A percentile compares a stretch with the other conserved stretches of the same genome.
Conservation (phyloP, 2,329 filamentous ascomycete species). For the Pestalotiopsis sp. region DNA sequence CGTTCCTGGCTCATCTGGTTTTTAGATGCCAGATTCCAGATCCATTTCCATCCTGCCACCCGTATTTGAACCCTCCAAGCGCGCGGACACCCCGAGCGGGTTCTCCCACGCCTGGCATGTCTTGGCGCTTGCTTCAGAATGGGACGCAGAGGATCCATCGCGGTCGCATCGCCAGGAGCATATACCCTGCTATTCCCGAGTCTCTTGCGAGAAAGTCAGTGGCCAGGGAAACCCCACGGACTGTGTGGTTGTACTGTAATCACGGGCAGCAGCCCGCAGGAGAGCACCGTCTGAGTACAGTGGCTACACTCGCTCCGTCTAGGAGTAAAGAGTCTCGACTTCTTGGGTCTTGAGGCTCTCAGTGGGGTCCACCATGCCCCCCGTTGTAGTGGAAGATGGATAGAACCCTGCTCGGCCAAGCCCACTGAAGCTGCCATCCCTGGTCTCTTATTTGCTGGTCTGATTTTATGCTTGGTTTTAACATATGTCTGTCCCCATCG, state of each 20-base stretch:
- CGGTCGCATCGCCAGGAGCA: conserved; percentile 2
- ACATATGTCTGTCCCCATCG: conserved; percentile 14
- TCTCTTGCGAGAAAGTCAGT: neutral
- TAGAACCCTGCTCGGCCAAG: neutral
- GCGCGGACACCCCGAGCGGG: neutral
- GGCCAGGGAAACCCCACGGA: neutral
- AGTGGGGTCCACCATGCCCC: neutral
- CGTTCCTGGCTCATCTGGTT: neutral
- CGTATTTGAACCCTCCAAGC: neutral
- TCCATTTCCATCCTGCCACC: too few relatives aligned
- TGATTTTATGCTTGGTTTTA: conserved; percentile 15
- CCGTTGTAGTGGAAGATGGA: neutral
- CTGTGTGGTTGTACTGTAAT: neutral
- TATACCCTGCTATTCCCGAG: conserved; percentile 10
- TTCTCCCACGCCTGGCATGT: neutral
- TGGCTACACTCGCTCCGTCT: neutral
- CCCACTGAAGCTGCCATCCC: neutral
- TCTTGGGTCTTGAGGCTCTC: neutral
- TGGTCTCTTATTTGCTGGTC: conserved; percentile 1
- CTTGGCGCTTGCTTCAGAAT: conserved; percentile 9
- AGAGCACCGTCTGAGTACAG: neutral
- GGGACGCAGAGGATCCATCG: neutral
- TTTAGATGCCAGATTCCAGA: too few relatives aligned
- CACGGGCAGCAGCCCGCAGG: neutral
- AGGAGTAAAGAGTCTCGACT: neutral